Conservation (phyloP, 2,329 filamentous ascomycete species). For the Alternaria arbusti region DNA sequence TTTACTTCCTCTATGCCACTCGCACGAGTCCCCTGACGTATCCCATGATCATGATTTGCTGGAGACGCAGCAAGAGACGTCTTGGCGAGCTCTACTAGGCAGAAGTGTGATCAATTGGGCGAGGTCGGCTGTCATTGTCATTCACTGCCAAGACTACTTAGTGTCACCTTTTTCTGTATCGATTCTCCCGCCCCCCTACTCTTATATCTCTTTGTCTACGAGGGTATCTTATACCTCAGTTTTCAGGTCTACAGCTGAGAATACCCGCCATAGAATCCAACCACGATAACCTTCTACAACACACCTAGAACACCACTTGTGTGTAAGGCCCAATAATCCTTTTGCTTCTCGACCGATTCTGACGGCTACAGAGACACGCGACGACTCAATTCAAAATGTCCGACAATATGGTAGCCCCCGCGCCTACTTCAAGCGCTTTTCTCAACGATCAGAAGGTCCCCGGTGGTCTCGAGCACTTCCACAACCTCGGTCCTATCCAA, state of each 20-base stretch:
- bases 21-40: neutral
- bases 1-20: neutral
- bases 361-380: neutral
- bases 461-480: neutral
- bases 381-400: neutral
- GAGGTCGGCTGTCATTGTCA: neutral
- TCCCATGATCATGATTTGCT: neutral
- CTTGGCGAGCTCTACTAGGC: neutral
- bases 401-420: neutral
- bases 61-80: neutral
- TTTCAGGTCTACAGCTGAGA: neutral
- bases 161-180: neutral
- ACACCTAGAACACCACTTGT: neutral
- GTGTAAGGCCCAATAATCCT: neutral
- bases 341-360: neutral
- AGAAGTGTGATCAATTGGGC: neutral
- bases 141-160: neutral
- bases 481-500: neutral
- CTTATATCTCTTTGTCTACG: neutral
- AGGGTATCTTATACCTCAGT: neutral
- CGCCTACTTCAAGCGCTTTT: neutral
- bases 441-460: neutral
- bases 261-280: neutral
- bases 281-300: neutral
- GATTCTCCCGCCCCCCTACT: neutral